Evolutionary conservation across 495 filamentous ascomycete genomes (phyloP), one percentile per base, ranked within the genome.

Genomic region (Oleoguttula mirabilis): DNA sequence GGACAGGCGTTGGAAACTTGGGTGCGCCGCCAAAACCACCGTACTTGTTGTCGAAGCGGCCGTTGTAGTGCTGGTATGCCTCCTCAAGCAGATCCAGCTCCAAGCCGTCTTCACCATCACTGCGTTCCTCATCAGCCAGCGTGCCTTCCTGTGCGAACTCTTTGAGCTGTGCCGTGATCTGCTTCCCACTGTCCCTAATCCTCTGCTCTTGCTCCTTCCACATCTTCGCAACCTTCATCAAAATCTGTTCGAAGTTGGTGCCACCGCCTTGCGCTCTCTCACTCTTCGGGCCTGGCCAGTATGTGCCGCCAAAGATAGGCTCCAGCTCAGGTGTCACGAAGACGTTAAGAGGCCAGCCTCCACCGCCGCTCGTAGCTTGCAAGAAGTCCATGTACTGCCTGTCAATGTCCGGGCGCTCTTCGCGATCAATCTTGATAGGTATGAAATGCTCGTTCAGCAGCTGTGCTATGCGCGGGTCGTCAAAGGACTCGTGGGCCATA

Each of bases 351-450:
- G 90, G 90, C 92, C 92, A 98, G 20, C 90, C 90, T 2, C 87
- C 92, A 1, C 80, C 85, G 15, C 85, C 86, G 25, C 80, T 93
- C 12, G 88, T 88, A 4, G 88, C 88, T 65, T 94, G 84, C 22
- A 92, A 84, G 64, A 92, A 98, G 64, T 94, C 94, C 82, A 95
- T 93, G 59, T 96, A 98, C 43, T 96, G 87, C 39, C 85, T 80
- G 57, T 98, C 90, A 51, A 96, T 75, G 58, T 96, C 88, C 1
- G 92, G 90, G 24, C 88, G 80, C 60, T 95, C 88, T 60, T 98
- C 90, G 21, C 88, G 77, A 58, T 98, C 90, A 50, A 96, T 72
- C 51, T 94, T 82, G 61, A 98, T 79, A 6, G 90, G 90, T 17
- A 98, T 78, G 60, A 96, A 96, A 34, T 77, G 71, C 41, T 77